These are phyloP conservation scores for Cercospora sojina DNA, from an alignment of 2,329 filamentous ascomycete genomes.

Conservation along the genomic window DNA sequence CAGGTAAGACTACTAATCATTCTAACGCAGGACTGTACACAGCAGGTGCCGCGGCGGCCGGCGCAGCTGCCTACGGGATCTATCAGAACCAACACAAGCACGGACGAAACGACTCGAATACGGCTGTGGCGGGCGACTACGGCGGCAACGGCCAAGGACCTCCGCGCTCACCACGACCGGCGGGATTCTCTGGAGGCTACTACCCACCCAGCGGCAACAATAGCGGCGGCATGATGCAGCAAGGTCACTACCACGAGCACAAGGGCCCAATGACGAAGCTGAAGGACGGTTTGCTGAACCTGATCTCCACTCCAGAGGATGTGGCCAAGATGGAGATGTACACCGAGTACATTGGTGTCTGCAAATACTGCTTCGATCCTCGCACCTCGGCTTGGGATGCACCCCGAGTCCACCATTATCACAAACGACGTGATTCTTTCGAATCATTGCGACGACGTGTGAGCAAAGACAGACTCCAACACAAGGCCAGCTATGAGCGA, in stretches of 20 bases:
- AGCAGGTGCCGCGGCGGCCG: constrained; percentile 48
- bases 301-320: constrained; percentile 52
- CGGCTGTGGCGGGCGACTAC: constrained; percentile 19
- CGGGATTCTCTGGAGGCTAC: constrained; percentile 18
- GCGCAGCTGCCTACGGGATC: constrained; percentile 43
- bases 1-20: constrained; percentile 47
- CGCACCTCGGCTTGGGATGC: constrained; percentile 56
- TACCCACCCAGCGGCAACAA: constrained; percentile 17
- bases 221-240: constrained; percentile 25
- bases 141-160: constrained; percentile 26
- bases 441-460: constrained; percentile 33
- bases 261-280: constrained; percentile 58
- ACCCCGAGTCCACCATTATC: constrained; percentile 60
- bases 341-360: constrained; percentile 65
- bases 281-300: constrained; percentile 56
- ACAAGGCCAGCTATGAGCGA: constrained; percentile 42
- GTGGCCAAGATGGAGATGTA: constrained; percentile 66
- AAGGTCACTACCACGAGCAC: constrained; percentile 49
- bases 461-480: constrained; percentile 28
- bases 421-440: constrained; percentile 36
- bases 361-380: constrained; percentile 64
- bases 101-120: constrained; percentile 20
- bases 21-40: constrained; percentile 48
- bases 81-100: constrained; percentile 39
- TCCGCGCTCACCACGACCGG: constrained; percentile 22